phyloP scores from a whole-genome alignment of 1,284 basidiomycete genomes.

The Malassezia psittaci region DNA sequence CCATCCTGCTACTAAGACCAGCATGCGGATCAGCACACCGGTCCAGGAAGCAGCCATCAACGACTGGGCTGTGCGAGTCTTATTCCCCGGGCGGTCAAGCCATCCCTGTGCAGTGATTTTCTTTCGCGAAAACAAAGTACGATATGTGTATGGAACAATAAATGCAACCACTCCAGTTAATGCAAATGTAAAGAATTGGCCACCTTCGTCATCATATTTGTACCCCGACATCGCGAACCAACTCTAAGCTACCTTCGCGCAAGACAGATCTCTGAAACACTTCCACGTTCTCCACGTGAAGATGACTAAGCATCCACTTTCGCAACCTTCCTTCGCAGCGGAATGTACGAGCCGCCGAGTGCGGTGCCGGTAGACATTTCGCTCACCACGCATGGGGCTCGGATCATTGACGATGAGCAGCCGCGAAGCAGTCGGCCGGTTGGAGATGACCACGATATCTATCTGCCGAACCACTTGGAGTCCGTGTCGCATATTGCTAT shows the following conservation, averaged over 20 bases:
- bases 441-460: conserved; percentile 41
- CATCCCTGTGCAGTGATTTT: conserved; percentile 22
- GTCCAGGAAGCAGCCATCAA: conserved; percentile 1
- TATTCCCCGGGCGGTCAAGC: conserved; percentile 39
- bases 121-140: conserved; percentile 17
- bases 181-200: conserved; percentile 45
- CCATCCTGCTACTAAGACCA: conserved; percentile 62
- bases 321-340: not conserved
- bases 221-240: conserved; percentile 36
- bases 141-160: conserved; percentile 42
- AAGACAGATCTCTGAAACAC: not conserved
- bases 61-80: conserved; percentile 23
- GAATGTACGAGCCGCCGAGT: conserved; percentile 9
- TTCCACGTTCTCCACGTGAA: conserved; percentile 4
- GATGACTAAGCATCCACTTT: conserved; percentile 4
- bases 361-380: conserved; percentile 15
- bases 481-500: conserved; percentile 46
- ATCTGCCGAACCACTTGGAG: conserved; percentile 45
- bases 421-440: not conserved
- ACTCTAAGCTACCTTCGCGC: not conserved
- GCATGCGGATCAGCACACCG: not conserved
- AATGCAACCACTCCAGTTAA: conserved; percentile 42
- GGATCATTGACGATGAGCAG: conserved; percentile 8
- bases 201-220: conserved; percentile 48
- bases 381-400: conserved; percentile 15